Conservation (phyloP, 306 rosid genomes). For the Parietaria judaica region DNA sequence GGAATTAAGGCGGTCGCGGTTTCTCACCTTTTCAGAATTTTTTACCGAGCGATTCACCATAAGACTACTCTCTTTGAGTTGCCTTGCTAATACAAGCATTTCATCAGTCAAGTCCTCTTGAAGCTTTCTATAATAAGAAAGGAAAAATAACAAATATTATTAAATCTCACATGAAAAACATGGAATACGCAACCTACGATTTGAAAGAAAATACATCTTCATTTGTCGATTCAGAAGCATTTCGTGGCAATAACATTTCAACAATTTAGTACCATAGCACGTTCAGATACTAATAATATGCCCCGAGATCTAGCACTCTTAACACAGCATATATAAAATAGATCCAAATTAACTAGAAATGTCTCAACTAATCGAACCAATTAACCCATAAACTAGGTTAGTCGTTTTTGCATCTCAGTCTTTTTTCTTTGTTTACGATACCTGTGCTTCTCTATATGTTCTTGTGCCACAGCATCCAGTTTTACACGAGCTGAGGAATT, state of each 20-base stretch:
- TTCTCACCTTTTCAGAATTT: conserved; percentile 67
- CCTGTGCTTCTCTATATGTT: conserved; percentile 82
- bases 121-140: conserved; percentile 46
- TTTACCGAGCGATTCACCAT: conserved; percentile 68
- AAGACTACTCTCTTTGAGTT: conserved; percentile 89
- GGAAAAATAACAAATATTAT: not conserved
- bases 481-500: conserved; percentile 51
- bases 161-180: not conserved
- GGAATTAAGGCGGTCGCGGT: not conserved
- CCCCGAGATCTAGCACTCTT: too few relatives aligned
- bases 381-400: too few relatives aligned
- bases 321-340: too few relatives aligned
- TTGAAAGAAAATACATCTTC: not conserved
- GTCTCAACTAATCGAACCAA: too few relatives aligned
- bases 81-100: conserved; percentile 88
- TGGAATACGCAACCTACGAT: not conserved
- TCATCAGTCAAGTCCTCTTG: conserved; percentile 94
- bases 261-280: too few relatives aligned
- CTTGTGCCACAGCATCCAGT: conserved; percentile 62
- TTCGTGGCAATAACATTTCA: too few relatives aligned
- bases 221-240: not conserved
- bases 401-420: too few relatives aligned
- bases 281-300: too few relatives aligned
- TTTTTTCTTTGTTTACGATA: conserved; percentile 4
- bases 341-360: too few relatives aligned